phyloP scores from a whole-genome alignment of 768 basidiomycete genomes.

The Suillus fuscotomentosus region DNA sequence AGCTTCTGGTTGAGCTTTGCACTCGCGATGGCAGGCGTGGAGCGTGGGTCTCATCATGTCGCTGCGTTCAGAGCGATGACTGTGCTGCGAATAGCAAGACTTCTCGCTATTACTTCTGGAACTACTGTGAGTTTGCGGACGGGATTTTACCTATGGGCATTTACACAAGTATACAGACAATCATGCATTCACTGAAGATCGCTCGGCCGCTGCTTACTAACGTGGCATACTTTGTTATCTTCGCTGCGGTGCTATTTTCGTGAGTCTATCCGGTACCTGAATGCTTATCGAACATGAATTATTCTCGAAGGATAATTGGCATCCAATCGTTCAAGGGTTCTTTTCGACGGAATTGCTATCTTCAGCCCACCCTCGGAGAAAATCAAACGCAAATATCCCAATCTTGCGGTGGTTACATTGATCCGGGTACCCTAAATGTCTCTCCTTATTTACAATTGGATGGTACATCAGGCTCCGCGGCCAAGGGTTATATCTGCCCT shows the following conservation, averaged over 20 bases:
- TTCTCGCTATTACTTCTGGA: constrained; percentile 86
- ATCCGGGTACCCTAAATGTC: constrained; percentile 49
- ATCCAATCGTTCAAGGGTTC: constrained; percentile 92
- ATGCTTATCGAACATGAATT: background rate
- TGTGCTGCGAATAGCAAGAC: constrained; percentile 76
- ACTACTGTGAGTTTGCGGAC: constrained; percentile 64
- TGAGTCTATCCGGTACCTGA: constrained; percentile 32
- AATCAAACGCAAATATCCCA: constrained; percentile 47
- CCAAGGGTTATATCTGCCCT: constrained; percentile 91
- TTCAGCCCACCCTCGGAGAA: constrained; percentile 56
- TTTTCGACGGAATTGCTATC: constrained; percentile 60
- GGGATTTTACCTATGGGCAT: background rate
- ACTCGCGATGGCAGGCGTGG: constrained; percentile 66
- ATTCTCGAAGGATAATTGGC: constrained; percentile 68
- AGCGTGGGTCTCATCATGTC: constrained; percentile 68
- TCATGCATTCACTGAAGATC: constrained; percentile 89
- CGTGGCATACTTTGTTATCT: constrained; percentile 89
- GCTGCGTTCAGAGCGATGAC: constrained; percentile 88
- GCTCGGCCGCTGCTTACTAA: constrained; percentile 87
- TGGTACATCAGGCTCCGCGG: constrained; percentile 33
- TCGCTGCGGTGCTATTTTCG: constrained; percentile 89
- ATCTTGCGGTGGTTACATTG: constrained; percentile 80
- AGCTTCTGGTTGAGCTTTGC: constrained; percentile 86
- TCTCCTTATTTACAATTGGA: constrained; percentile 41
- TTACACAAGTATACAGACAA: constrained; percentile 47